A percentile compares a stretch with the other conserved stretches of the same genome.
Evolutionary conservation across 495 filamentous ascomycete species (phyloP).

Genomic region (Amniculicola lignicola): DNA sequence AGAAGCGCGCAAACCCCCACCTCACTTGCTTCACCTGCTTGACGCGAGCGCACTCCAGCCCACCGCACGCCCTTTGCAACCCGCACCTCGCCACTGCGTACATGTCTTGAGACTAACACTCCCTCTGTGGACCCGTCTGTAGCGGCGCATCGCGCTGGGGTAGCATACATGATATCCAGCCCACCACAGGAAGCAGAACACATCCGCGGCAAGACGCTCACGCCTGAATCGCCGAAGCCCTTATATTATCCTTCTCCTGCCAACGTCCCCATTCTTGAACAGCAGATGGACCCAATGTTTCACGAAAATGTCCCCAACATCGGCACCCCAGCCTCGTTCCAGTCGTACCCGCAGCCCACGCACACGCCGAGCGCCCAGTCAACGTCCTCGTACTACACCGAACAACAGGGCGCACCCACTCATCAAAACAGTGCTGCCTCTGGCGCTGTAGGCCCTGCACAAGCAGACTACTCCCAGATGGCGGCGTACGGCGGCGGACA

Average conservation of each 20-base stretch:
- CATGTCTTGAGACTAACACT: slow-evolving; percentile 35
- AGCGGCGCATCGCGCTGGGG: slow-evolving; percentile 24
- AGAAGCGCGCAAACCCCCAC: slow-evolving; percentile 13
- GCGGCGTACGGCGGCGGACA: slow-evolving; percentile 15
- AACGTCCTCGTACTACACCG: slow-evolving; percentile 24
- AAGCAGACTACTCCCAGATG: slow-evolving; percentile 14
- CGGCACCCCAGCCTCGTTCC: slow-evolving; percentile 32
- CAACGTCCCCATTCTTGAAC: slow-evolving; percentile 67
- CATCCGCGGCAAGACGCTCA: slow-evolving; percentile 64
- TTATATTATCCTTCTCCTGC: slow-evolving; percentile 66
- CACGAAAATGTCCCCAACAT: slow-evolving; percentile 57
- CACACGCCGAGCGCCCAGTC: slow-evolving; percentile 29
- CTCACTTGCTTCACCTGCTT: too few species aligned
- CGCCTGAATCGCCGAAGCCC: slow-evolving; percentile 69
- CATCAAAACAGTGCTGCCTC: slow-evolving; percentile 15
- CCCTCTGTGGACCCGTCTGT: slow-evolving; percentile 11
- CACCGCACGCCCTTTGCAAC: slow-evolving; percentile 5
- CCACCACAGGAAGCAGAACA: slow-evolving; percentile 62
- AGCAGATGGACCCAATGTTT: slow-evolving; percentile 70
- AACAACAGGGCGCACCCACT: slow-evolving; percentile 17
- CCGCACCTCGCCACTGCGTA: slow-evolving; percentile 15
- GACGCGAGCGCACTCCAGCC: slow-evolving; percentile 2
- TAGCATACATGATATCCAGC: slow-evolving; percentile 60
- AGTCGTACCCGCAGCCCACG: slow-evolving; percentile 23
- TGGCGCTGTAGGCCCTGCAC: slow-evolving; percentile 12